A percentile compares a stretch with the other conserved stretches of the same genome.
Evolutionary conservation across 2,329 filamentous ascomycete genomes (phyloP).

Genomic region (Ophiostoma perfectum): DNA sequence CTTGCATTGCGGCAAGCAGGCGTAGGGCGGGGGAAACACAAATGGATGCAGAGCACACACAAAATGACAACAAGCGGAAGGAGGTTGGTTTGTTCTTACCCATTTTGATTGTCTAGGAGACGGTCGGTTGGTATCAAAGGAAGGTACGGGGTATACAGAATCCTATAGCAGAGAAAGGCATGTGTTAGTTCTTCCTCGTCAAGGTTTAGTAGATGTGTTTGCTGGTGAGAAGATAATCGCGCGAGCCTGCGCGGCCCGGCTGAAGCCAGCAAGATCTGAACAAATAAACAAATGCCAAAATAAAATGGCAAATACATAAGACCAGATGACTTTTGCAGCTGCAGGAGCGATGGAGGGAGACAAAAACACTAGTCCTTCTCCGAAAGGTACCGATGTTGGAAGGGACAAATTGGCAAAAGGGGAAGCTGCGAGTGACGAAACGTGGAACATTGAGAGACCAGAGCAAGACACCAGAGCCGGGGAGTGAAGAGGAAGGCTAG

Average conservation of each 20-base stretch:
- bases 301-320: too few species aligned
- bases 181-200: conserved; percentile 17
- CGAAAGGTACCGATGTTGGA: neutral
- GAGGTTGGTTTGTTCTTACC: conserved; percentile 38
- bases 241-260: neutral
- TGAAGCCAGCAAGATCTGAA: too few species aligned
- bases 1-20: neutral
- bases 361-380: neutral
- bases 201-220: neutral
- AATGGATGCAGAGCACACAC: neutral
- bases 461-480: too few species aligned
- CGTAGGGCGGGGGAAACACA: neutral
- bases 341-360: neutral
- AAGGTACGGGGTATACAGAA: conserved; percentile 24
- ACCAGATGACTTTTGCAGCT: neutral
- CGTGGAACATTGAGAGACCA: too few species aligned
- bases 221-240: too few species aligned
- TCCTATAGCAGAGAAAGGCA: conserved; percentile 7
- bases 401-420: neutral
- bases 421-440: too few species aligned
- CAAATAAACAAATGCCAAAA: too few species aligned
- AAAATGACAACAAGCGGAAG: conserved; percentile 19
- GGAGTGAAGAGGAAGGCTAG: too few species aligned
- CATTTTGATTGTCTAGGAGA: conserved; percentile 35
- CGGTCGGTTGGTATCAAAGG: conserved; percentile 12